phyloP scores from a whole-genome alignment of 768 basidiomycete species.

The Panellus pusillus region DNA sequence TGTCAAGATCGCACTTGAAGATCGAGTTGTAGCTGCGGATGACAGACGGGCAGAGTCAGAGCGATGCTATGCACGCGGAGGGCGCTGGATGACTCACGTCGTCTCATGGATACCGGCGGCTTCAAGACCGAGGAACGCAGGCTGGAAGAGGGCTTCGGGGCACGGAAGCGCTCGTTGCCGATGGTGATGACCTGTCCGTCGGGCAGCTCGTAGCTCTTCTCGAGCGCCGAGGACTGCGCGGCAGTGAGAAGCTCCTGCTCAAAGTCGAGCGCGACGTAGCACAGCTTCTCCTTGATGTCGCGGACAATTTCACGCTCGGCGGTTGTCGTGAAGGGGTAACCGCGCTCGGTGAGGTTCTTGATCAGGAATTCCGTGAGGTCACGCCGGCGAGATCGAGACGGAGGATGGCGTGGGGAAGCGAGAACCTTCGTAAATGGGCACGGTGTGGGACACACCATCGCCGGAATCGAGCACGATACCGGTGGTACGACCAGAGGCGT shows the following conservation, averaged over 20 bases:
- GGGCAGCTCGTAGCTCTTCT: slow-evolving; percentile 28
- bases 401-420: slow-evolving; percentile 67
- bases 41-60: slow-evolving; percentile 2
- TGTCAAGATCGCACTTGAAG: slow-evolving; percentile 42
- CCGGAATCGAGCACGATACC: slow-evolving; percentile 78
- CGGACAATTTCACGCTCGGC: slow-evolving; percentile 75
- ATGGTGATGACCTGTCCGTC: slow-evolving; percentile 81
- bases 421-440: slow-evolving; percentile 74
- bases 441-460: slow-evolving; percentile 71
- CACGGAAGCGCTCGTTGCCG: slow-evolving; percentile 74
- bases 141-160: slow-evolving; percentile 75
- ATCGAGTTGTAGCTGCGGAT: slow-evolving; percentile 57
- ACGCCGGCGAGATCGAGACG: slow-evolving; percentile 68
- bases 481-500: slow-evolving; percentile 70
- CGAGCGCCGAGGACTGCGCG: slow-evolving; percentile 22
- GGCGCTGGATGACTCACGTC: slow-evolving; percentile 36
- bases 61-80: background rate
- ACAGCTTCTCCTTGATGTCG: slow-evolving; percentile 74
- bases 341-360: slow-evolving; percentile 68
- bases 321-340: slow-evolving; percentile 75
- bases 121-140: slow-evolving; percentile 57
- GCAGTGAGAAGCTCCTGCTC: slow-evolving; percentile 23
- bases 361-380: slow-evolving; percentile 62
- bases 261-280: slow-evolving; percentile 23
- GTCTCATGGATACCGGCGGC: slow-evolving; percentile 53